Evolutionary conservation across 2,329 filamentous ascomycete genomes (phyloP).

Genomic region (Neonectria faginata): DNA sequence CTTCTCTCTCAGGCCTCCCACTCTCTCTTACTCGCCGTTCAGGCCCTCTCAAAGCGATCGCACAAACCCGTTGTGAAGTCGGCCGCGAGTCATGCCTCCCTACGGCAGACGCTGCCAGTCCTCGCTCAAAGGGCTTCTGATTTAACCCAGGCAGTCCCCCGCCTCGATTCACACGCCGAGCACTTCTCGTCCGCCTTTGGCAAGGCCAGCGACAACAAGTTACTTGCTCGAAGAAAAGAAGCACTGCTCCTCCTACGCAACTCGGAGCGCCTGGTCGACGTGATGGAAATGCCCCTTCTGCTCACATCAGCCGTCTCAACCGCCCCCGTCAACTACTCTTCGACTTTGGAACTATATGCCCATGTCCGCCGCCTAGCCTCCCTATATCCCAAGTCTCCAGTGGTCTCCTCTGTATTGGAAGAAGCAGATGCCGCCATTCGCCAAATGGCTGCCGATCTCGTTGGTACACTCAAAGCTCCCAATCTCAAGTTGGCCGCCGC

Average conservation of each 20-base stretch:
- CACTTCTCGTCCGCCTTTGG: conserved; percentile 86
- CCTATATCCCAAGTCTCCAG: conserved; percentile 81
- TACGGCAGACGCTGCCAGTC: conserved; percentile 77
- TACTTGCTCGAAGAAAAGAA: conserved; percentile 80
- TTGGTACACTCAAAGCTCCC: conserved; percentile 79
- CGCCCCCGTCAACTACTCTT: conserved; percentile 80
- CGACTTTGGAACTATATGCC: conserved; percentile 90
- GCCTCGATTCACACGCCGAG: conserved; percentile 81
- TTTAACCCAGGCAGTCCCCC: conserved; percentile 79
- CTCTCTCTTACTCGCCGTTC: conserved; percentile 83
- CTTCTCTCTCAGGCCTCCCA: conserved; percentile 85
- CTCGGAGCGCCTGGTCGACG: conserved; percentile 88
- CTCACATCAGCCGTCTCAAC: conserved; percentile 81
- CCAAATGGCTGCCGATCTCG: conserved; percentile 86
- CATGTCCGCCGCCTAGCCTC: conserved; percentile 89
- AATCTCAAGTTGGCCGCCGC: conserved; percentile 89
- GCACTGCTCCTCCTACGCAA: conserved; percentile 87
- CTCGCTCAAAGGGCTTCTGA: conserved; percentile 74
- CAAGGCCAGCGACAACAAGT: conserved; percentile 75
- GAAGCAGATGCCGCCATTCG: conserved; percentile 91
- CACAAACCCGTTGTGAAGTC: conserved; percentile 87
- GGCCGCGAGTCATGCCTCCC: conserved; percentile 78
- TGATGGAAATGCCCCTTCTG: conserved; percentile 88
- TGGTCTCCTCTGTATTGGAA: conserved; percentile 77
- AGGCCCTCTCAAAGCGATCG: conserved; percentile 89